phyloP scores from a whole-genome alignment of 345 rosid genomes.

The Mangifera indica region DNA sequence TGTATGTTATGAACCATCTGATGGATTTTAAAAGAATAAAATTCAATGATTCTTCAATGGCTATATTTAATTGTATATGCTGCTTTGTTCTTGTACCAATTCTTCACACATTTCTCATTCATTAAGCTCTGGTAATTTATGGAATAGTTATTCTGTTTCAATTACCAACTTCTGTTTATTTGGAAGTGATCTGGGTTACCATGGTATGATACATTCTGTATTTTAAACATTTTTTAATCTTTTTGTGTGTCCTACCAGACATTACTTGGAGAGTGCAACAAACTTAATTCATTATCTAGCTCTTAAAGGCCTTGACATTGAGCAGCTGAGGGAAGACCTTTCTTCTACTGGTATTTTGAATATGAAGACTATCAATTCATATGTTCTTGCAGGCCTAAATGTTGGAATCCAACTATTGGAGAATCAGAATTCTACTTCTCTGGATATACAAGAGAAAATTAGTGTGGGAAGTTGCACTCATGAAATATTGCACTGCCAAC shows the following conservation, averaged over 20 bases:
- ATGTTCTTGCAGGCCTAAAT: constrained; percentile 47
- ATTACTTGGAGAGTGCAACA: constrained; percentile 48
- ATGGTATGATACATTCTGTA: too few species aligned
- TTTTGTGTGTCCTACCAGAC: constrained; percentile 32
- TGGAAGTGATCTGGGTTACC: too few species aligned
- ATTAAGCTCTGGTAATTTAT: background rate
- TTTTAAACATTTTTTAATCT: too few species aligned
- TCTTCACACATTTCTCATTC: background rate
- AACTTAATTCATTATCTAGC: constrained; percentile 64
- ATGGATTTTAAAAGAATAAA: too few species aligned
- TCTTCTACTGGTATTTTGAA: constrained; percentile 44
- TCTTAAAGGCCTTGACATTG: constrained; percentile 46
- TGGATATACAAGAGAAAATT: constrained; percentile 15
- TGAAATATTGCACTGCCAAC: constrained; percentile 22
- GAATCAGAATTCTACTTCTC: constrained; percentile 27
- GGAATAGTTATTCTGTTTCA: background rate
- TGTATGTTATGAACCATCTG: too few species aligned
- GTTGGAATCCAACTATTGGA: constrained; percentile 41
- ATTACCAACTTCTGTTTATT: too few species aligned
- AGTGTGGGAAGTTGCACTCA: constrained; percentile 20
- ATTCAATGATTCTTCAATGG: background rate
- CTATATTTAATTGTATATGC: too few species aligned
- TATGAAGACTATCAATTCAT: constrained; percentile 45
- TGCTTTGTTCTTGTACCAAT: background rate
- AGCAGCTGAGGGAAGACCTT: constrained; percentile 47